Percentiles rank a stretch among this genome's conserved stretches.
These are phyloP conservation scores for Scedosporium boydii DNA, from an alignment of 2,329 filamentous ascomycete genomes.

Conservation along the genomic window DNA sequence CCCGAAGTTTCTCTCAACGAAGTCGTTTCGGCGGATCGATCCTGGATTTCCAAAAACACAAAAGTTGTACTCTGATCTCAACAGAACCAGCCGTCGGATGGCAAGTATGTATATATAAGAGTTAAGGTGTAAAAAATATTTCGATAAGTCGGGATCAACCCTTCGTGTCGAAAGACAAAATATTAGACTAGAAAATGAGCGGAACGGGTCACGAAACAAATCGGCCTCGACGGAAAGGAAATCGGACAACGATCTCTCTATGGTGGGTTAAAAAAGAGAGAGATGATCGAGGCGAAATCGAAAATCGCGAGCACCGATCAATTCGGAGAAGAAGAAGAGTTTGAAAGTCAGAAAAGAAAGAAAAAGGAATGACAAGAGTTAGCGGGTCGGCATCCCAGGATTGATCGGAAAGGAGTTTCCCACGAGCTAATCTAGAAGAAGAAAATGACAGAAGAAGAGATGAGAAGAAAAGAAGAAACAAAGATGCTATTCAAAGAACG, in stretches of 20 bases:
- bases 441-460: slow-evolving; percentile 10
- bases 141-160: neutral
- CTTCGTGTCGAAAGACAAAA: neutral
- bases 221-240: neutral
- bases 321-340: slow-evolving; percentile 6
- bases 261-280: neutral
- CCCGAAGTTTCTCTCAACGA: neutral
- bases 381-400: slow-evolving; percentile 7
- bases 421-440: slow-evolving; percentile 10
- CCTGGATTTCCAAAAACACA: neutral
- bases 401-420: slow-evolving; percentile 1
- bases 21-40: neutral
- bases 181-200: neutral
- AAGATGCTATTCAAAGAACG: slow-evolving; percentile 8
- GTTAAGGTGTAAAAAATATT: neutral
- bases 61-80: neutral
- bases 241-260: neutral
- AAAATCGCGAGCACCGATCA: neutral
- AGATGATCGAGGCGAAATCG: neutral
- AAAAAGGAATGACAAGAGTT: slow-evolving; percentile 5
- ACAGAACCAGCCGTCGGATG: slow-evolving; percentile 1
- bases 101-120: neutral
- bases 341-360: slow-evolving; percentile 5
- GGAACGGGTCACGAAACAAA: neutral
- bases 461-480: slow-evolving; percentile 8